Percentiles rank a stretch among this genome's conserved stretches.
phyloP scores from a whole-genome alignment of 306 rosid genomes.

The Prunus kanzakura region DNA sequence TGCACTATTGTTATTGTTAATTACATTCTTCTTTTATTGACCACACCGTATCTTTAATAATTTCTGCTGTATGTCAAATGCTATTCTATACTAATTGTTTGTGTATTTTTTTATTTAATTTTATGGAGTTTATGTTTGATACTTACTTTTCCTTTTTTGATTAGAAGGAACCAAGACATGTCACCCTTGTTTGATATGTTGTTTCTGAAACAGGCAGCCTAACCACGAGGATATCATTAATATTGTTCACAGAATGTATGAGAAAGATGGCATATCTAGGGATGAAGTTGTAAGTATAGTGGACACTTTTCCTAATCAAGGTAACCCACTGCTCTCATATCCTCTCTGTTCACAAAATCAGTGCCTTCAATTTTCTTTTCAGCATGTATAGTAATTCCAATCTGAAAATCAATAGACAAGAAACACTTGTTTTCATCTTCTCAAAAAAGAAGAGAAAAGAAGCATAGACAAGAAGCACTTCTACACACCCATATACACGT shows the following conservation, averaged over 20 bases:
- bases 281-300: constrained; percentile 65
- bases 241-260: constrained; percentile 79
- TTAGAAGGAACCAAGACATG: constrained; percentile 1
- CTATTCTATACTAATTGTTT: neutral
- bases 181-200: constrained; percentile 31
- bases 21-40: neutral
- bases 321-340: constrained; percentile 33
- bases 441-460: too few relatives aligned
- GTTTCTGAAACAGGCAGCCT: constrained; percentile 82
- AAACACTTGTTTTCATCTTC: too few relatives aligned
- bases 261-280: constrained; percentile 80
- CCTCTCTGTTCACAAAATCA: neutral
- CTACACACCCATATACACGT: neutral
- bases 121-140: neutral
- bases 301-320: constrained; percentile 84
- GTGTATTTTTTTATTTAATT: neutral
- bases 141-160: neutral
- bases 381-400: neutral
- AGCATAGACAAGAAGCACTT: too few relatives aligned
- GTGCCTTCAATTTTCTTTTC: neutral
- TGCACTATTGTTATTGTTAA: neutral
- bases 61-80: neutral
- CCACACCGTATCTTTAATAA: neutral
- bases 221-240: constrained; percentile 81
- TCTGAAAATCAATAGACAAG: too few relatives aligned